phyloP scores from a whole-genome alignment of 257 asterid species.

The Avicennia marina region DNA sequence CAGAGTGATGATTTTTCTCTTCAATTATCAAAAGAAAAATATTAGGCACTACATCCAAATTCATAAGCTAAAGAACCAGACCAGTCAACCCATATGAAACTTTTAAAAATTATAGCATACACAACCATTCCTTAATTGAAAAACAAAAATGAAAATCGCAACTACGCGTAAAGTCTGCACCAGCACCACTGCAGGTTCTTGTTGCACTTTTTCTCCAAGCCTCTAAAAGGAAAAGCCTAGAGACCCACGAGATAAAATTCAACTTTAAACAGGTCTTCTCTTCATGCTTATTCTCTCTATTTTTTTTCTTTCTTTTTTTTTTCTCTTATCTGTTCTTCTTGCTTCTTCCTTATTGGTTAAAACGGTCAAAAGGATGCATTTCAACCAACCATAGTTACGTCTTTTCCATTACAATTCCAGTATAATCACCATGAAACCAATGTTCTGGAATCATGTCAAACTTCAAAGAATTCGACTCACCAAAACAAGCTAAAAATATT shows the following conservation, averaged over 20 bases:
- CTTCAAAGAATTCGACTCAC: conserved; percentile 22
- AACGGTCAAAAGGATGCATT: conserved; percentile 2
- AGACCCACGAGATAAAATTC: conserved; percentile 17
- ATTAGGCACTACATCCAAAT: neutral
- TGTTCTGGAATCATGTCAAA: conserved; percentile 8
- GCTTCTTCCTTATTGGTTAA: neutral
- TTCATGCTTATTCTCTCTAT: too few relatives aligned
- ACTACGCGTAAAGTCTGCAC: too few relatives aligned
- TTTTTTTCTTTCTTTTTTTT: too few relatives aligned
- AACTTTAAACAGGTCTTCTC: neutral
- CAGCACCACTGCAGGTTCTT: too few relatives aligned
- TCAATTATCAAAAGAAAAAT: neutral
- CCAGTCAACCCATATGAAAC: neutral
- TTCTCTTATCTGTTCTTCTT: neutral
- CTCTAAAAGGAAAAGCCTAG: neutral
- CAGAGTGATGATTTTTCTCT: neutral
- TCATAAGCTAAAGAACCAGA: conserved; percentile 1
- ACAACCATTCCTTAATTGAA: too few relatives aligned
- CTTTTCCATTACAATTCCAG: conserved; percentile 13
- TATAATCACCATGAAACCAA: conserved; percentile 15
- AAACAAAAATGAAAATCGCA: too few relatives aligned
- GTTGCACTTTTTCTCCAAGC: neutral
- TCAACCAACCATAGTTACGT: conserved; percentile 4
- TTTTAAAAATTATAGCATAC: neutral
- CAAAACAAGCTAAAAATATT: conserved; percentile 12